These are phyloP conservation scores for Scopulariopsis brevicaulis DNA, from an alignment of 2,329 filamentous ascomycete species.

Conservation along the genomic window DNA sequence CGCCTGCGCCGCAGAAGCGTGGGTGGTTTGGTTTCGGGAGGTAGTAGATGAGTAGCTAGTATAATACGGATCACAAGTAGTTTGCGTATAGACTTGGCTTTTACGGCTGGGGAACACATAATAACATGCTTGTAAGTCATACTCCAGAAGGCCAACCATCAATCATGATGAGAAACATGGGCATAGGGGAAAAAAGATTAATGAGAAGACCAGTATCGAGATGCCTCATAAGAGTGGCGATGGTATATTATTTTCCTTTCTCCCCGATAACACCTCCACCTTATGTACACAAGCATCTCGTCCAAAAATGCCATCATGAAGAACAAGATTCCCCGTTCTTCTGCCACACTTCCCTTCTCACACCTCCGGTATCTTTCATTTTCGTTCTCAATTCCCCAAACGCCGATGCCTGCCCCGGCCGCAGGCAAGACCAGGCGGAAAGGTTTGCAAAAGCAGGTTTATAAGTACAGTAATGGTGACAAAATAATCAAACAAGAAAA, in stretches of 20 bases:
- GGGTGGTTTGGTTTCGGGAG: constrained; percentile 70
- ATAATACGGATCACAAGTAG: too few relatives aligned
- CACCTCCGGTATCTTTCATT: neutral
- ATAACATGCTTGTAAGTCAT: neutral
- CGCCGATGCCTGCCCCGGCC: constrained; percentile 10
- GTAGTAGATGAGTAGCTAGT: constrained; percentile 11
- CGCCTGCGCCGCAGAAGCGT: constrained; percentile 43
- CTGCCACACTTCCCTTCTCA: neutral
- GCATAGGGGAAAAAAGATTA: neutral
- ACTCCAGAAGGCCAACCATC: neutral
- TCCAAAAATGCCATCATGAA: constrained; percentile 30
- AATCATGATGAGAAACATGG: neutral
- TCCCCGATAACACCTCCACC: constrained; percentile 9
- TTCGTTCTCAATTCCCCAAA: constrained; percentile 23
- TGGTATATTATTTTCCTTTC: constrained; percentile 37
- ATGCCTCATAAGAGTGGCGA: constrained; percentile 37
- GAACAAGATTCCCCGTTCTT: constrained; percentile 1
- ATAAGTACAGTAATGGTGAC: neutral
- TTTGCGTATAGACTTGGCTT: too few relatives aligned
- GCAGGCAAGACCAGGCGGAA: neutral
- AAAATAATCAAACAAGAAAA: constrained; percentile 4
- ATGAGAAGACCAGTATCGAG: neutral
- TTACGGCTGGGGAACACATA: neutral
- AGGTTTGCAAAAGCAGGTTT: constrained; percentile 16
- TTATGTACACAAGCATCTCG: constrained; percentile 24